These are phyloP conservation scores for Lipomyces anomalus DNA, from an alignment of 805 yeast species.

Conservation along the genomic window DNA sequence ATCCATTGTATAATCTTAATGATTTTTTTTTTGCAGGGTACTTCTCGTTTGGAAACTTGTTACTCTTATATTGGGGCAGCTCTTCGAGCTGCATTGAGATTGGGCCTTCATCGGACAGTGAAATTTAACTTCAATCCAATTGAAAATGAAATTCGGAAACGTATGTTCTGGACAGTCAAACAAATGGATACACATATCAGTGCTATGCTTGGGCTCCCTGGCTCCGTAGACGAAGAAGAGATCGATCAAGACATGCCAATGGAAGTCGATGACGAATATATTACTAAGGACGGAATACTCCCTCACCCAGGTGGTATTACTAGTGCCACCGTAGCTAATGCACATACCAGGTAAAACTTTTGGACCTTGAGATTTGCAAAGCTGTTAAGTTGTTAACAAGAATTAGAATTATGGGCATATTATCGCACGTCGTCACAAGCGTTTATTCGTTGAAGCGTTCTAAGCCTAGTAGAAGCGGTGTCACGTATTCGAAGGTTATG, in stretches of 20 bases:
- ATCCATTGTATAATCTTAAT: slow-evolving; percentile 85
- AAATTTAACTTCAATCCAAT: slow-evolving; percentile 62
- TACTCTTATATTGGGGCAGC: slow-evolving; percentile 89
- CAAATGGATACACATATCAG: slow-evolving; percentile 88
- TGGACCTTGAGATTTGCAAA: too few relatives aligned
- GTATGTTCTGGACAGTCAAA: slow-evolving; percentile 83
- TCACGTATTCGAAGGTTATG: slow-evolving; percentile 40
- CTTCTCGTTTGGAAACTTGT: slow-evolving; percentile 80
- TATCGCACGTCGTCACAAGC: slow-evolving; percentile 64
- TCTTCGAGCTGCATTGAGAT: slow-evolving; percentile 69
- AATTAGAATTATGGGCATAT: slow-evolving; percentile 59
- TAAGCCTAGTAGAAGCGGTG: slow-evolving; percentile 9
- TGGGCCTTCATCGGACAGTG: slow-evolving; percentile 75
- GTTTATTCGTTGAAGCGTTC: slow-evolving; percentile 62
- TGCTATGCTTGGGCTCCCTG: slow-evolving; percentile 79
- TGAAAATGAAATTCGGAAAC: slow-evolving; percentile 74
- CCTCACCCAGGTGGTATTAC: slow-evolving; percentile 41
- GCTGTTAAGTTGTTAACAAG: too few relatives aligned
- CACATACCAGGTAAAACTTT: too few relatives aligned
- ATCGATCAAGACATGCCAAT: slow-evolving; percentile 82
- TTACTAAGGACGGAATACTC: slow-evolving; percentile 58
- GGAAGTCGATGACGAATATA: slow-evolving; percentile 81
- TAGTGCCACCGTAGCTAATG: slow-evolving; percentile 70
- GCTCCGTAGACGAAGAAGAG: slow-evolving; percentile 68
- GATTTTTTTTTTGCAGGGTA: slow-evolving; percentile 78